Evolutionary conservation across 352 stramenopile species (phyloP), one percentile per base, ranked within the genome.

Genomic region (Globisporangium cylindrosporum): DNA sequence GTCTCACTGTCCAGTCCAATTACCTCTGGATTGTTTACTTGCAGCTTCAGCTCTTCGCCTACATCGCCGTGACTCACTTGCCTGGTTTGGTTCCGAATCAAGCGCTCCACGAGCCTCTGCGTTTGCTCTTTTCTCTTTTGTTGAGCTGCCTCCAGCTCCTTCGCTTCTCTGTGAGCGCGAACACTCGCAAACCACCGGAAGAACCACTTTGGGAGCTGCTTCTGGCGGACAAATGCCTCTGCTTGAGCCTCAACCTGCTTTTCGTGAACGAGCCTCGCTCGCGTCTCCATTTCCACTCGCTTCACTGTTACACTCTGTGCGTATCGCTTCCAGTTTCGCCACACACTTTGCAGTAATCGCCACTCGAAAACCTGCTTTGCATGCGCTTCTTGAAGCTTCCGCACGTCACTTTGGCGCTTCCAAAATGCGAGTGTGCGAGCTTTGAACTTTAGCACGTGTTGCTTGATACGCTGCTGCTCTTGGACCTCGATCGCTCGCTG

Each of bases 161-260:
- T 63, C 14, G 67, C 68, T 10, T 88, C 75, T 51, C 78, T 79
- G 29, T 59, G 32, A 18, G 75, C 72, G 24, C 27, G 63, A 9
- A 73, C 66, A 20, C 64, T 70, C 20, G 48, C 57, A 1, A n/a
- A 55, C 84, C 84, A 92, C 4, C 51, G 71, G 53, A 87, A 83
- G 61, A 92, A 91, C 79, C 71, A 86, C 29, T 59, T 62, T 0
- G 81, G 73, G 22, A 92, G 58, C 22, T 68, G 69, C 43, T 71
- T 81, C 3, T 59, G 41, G 3, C 80, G 76, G 64, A 73, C 65
- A 61, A 89, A 86, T 12, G 60, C 34, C 9, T 75, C 64, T 0
- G 82, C 84, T 38, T 64, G 66, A 1, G 48, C 27, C 6, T 15
- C 4, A 4, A 63, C 12, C 5, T 59, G 49, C 68, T 79, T 76